Conservation (phyloP, 139 green algal genomes). For the Volvox reticuliferus region DNA sequence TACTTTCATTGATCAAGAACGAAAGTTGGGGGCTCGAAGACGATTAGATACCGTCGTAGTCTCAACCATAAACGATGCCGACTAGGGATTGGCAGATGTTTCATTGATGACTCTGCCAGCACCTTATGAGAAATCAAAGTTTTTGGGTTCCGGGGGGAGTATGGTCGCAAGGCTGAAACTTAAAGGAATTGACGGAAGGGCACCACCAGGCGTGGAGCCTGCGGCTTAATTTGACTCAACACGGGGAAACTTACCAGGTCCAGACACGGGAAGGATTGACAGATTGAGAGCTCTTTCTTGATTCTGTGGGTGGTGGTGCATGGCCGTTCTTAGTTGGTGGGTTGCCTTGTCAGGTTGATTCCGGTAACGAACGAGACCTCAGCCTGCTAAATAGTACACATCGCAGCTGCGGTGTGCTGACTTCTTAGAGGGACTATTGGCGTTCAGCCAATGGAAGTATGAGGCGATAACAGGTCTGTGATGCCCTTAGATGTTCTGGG, state of each 20-base stretch:
- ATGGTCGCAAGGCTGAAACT: conserved; percentile 80
- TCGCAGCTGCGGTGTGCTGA: conserved; percentile 79
- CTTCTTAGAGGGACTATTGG: conserved; percentile 95
- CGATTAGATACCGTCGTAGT: conserved; percentile 99
- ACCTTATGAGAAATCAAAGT: conserved; percentile 99
- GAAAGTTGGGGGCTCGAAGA: conserved; percentile 99
- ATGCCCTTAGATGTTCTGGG: conserved; percentile 99
- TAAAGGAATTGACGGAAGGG: conserved; percentile 96
- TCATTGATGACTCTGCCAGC: conserved; percentile 96
- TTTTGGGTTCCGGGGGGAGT: conserved; percentile 76
- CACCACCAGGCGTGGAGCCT: conserved; percentile 95
- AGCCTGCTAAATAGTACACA: conserved; percentile 95
- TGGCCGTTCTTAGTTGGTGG: conserved; percentile 92
- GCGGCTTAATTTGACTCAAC: conserved; percentile 98
- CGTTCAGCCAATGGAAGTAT: conserved; percentile 96
- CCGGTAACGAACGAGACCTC: conserved; percentile 98
- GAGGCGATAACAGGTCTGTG: conserved; percentile 99
- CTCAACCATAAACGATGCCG: conserved; percentile 99
- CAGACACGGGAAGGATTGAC: conserved; percentile 96
- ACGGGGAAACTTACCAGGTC: conserved; percentile 96
- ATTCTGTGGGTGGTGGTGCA: conserved; percentile 90
- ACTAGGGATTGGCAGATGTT: conserved; percentile 97
- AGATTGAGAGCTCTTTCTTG: conserved; percentile 97
- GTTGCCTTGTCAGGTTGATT: conserved; percentile 98
- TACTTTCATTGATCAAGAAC: conserved; percentile 99